Base-by-base conservation (phyloP, 176 grass and related monocot genomes). In the Microstegium vimineum region DNA sequence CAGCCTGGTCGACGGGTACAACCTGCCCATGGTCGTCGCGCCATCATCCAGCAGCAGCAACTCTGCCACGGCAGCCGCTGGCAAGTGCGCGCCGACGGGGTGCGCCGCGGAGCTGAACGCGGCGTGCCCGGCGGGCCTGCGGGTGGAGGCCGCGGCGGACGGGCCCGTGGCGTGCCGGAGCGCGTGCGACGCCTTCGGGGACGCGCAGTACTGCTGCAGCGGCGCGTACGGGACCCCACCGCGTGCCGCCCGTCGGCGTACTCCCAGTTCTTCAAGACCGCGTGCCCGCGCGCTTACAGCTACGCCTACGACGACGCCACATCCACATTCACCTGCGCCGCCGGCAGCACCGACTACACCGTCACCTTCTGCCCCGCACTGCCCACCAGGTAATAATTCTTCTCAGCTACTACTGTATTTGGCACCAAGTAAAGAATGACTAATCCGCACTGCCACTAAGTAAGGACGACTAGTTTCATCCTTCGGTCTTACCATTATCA, bases 1-100 rank as follows among this genome's bases (percentile, higher is more conserved):
- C 67, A 94, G 92, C 80, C 84, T 94, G 51, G 92, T 94, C 32
- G 92, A 94, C 65, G 89, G 92, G 0, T 91, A 91, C 75, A 92
- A 92, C 31, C 73, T 92, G 66, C 92, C 92, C 0, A 77, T 86
- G 66, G 61, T 87, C 4, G 54, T 94, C 36, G 45, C 75, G 32
- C 86, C 92, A 0, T 27, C 78, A 36, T 11, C 13, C 10, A 27
- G 47, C 3, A 3, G 10, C 18, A 30, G 30, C 57, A 1, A 43
- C 22, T 0, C 2, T 3, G 32, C 14, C 10, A 1, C 22, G 47
- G 11, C 38, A n/a, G n/a, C n/a, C n/a, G n/a, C n/a, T n/a, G 82
- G 82, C 11, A 91, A 91, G 32, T 94, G 89, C 66, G 62, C 56
- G 49, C 20, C 84, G 16, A 92, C 92, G 9, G 89, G 92, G 34